Conservation (phyloP, 1,139 yeast species). For the Yamadazyma trypodendri region DNA sequence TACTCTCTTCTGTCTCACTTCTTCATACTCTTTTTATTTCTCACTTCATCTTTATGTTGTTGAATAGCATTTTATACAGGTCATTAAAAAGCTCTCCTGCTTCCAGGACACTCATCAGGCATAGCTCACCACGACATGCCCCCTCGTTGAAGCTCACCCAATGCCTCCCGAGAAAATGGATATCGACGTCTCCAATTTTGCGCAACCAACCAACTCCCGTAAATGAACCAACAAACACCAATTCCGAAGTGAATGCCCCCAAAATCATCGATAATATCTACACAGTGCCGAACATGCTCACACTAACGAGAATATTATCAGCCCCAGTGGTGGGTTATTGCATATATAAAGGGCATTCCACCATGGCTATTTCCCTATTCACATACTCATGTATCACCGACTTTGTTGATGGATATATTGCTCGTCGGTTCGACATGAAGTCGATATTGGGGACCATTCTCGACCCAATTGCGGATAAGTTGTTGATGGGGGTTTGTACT, state of each 20-base stretch:
- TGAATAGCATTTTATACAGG: neutral
- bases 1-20: too few relatives aligned
- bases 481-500: constrained; percentile 84
- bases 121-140: too few relatives aligned
- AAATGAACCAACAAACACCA: too few relatives aligned
- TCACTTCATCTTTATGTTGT: neutral
- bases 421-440: constrained; percentile 72
- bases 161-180: neutral
- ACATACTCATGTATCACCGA: constrained; percentile 88
- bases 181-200: neutral
- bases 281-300: constrained; percentile 82
- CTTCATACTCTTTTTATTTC: neutral
- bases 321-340: constrained; percentile 86
- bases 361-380: constrained; percentile 69
- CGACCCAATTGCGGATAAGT: constrained; percentile 95
- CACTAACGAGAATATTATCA: constrained; percentile 71
- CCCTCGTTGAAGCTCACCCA: too few relatives aligned
- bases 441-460: constrained; percentile 86
- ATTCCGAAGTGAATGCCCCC: too few relatives aligned
- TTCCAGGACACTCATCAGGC: neutral
- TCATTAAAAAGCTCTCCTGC: neutral
- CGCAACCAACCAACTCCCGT: neutral
- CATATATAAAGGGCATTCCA: constrained; percentile 59
- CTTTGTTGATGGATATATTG: constrained; percentile 86
- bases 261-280: constrained; percentile 53